These are phyloP conservation scores for Brassica napus DNA, from an alignment of 345 rosid genomes.

Conservation along the genomic window Da-Ae NC_063441.1:3958501-3959000, in stretches of 20 bases:
- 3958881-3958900: constrained; percentile 76
- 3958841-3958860: constrained; percentile 63
- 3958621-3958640: constrained; percentile 56
- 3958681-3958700: constrained; percentile 66
- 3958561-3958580: background rate
- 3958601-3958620: constrained; percentile 70
- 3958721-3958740: constrained; percentile 72
- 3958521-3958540: constrained; percentile 95
- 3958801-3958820: constrained; percentile 55
- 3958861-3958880: constrained; percentile 91
- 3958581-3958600: background rate
- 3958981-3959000: constrained; percentile 85
- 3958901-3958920: constrained; percentile 57
- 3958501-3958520: constrained; percentile 69
- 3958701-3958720: constrained; percentile 81
- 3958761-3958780: background rate
- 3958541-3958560: constrained; percentile 45
- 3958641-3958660: constrained; percentile 63
- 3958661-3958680: constrained; percentile 75
- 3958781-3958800: background rate
- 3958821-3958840: constrained; percentile 72
- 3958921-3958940: background rate
- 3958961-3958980: constrained; percentile 30
- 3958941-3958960: background rate
- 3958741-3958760: constrained; percentile 43